Evolutionary conservation across 2,329 filamentous ascomycete species (phyloP), one percentile per base, ranked within the genome.

Genomic region (Ceratocystiopsis brevicomis): DNA sequence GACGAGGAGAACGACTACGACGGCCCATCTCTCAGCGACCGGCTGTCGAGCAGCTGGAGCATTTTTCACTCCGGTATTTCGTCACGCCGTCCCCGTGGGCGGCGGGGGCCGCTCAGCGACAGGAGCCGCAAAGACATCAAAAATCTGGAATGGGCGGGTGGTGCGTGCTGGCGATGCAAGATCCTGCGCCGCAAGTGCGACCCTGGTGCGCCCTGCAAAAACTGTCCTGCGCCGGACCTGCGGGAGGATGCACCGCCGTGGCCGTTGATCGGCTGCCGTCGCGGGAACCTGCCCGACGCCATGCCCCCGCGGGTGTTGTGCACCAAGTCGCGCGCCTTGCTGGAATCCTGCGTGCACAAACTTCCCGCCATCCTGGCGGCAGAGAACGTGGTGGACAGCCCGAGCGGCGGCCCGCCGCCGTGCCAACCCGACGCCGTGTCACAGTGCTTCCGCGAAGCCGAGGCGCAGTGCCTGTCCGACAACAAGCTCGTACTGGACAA

Each of bases 131-230:
- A 53, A 10, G 54, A 53, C 37, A 57, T 57, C 46, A 52, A 52
- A 30, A 52, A 50, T 2, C 43, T 57, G 2, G 55, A 57, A 36
- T 51, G 47, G 25, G 54, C 48, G 1, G 54, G 54, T 10, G 55
- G 55, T 14, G 55, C 55, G 5, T 57, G 55, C 38, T 57, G 55
- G 55, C 49, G 55, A 16, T 57, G 55, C 47, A 55, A 55, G 42
- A 55, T 56, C 2, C 49, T 57, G 3, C 49, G 53, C 3, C 52
- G 55, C 1, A 43, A 56, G 49, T 57, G 55, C 37, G 54, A 56
- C 21, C 51, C 53, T 0, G 53, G 51, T 4, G 48, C 43, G 18
- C 51, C 53, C 2, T 57, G 55, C 43, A 47, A 53, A 30, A 56
- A 52, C 39, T 57, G 55, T n/a, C 52, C 54, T 2, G 54, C 53